phyloP scores from a whole-genome alignment of 345 rosid species.

The Rubroshorea leprosula region DNA sequence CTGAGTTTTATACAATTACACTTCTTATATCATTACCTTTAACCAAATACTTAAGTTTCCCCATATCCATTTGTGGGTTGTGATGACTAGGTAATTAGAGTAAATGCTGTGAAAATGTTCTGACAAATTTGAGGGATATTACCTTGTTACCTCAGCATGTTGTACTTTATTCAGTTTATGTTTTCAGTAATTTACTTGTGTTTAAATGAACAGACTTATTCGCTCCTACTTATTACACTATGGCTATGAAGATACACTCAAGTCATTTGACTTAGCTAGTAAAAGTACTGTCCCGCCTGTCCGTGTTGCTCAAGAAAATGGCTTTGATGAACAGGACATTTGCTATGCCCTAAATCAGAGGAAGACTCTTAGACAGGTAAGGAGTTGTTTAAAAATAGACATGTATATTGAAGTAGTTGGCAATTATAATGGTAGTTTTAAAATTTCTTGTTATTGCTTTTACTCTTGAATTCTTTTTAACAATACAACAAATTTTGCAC shows the following conservation, averaged over 20 bases:
- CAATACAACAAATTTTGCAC: no score
- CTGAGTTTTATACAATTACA: no score
- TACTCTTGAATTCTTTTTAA: neutral
- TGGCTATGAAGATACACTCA: slow-evolving; percentile 90
- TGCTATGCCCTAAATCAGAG: slow-evolving; percentile 70
- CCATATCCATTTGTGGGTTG: no score
- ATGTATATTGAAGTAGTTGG: neutral
- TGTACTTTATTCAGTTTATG: neutral
- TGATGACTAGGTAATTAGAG: no score
- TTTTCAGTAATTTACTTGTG: slow-evolving; percentile 10
- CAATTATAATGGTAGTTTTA: neutral
- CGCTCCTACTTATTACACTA: slow-evolving; percentile 85
- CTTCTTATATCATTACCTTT: no score
- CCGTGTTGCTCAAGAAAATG: slow-evolving; percentile 52
- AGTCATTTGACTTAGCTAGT: slow-evolving; percentile 77
- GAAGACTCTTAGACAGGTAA: slow-evolving; percentile 76
- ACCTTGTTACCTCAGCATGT: no score
- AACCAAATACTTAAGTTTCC: no score
- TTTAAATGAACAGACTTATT: slow-evolving; percentile 54
- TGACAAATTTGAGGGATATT: no score
- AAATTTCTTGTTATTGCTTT: neutral
- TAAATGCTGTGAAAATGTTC: no score
- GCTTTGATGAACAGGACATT: slow-evolving; percentile 52
- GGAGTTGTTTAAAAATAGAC: slow-evolving; percentile 11
- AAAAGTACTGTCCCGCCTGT: slow-evolving; percentile 69